Evolutionary conservation across 331 rosid species (phyloP).

Genomic region (Prunus yedoensis): DNA sequence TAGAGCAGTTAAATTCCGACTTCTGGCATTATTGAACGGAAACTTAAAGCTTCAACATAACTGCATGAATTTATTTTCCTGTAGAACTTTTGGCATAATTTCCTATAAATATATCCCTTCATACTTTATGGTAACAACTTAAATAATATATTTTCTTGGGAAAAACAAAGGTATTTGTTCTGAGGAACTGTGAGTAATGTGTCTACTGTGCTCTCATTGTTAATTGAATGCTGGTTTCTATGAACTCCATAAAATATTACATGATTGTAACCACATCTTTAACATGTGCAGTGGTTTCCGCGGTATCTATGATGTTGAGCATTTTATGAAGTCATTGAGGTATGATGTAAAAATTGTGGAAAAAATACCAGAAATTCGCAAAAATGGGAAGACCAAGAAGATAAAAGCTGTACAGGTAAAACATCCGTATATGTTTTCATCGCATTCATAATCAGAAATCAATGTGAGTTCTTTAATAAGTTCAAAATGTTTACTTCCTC

Average conservation of each 20-base stretch:
- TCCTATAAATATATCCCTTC: slow-evolving; percentile 1
- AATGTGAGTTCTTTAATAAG: slow-evolving; percentile 21
- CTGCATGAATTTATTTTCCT: background rate
- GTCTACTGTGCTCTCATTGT: background rate
- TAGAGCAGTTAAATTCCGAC: background rate
- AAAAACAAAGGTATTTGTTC: background rate
- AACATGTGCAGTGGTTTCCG: slow-evolving; percentile 67
- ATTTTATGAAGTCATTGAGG: slow-evolving; percentile 74
- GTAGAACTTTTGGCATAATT: background rate
- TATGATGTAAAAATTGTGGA: slow-evolving; percentile 82
- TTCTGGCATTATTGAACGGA: background rate
- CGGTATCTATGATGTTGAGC: slow-evolving; percentile 96
- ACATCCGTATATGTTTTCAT: slow-evolving; percentile 9
- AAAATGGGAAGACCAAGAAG: no score
- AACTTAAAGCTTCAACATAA: background rate
- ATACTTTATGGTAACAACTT: background rate
- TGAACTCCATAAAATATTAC: background rate
- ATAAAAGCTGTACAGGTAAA: slow-evolving; percentile 85
- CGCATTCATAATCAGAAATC: background rate
- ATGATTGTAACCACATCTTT: background rate
- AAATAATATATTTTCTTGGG: slow-evolving; percentile 5
- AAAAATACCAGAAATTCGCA: slow-evolving; percentile 73
- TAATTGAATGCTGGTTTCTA: background rate
- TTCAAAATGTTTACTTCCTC: slow-evolving; percentile 14
- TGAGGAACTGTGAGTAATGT: background rate